Evolutionary conservation across 2,329 filamentous ascomycete species (phyloP).

Genomic region (Fusarium armeniacum): DNA sequence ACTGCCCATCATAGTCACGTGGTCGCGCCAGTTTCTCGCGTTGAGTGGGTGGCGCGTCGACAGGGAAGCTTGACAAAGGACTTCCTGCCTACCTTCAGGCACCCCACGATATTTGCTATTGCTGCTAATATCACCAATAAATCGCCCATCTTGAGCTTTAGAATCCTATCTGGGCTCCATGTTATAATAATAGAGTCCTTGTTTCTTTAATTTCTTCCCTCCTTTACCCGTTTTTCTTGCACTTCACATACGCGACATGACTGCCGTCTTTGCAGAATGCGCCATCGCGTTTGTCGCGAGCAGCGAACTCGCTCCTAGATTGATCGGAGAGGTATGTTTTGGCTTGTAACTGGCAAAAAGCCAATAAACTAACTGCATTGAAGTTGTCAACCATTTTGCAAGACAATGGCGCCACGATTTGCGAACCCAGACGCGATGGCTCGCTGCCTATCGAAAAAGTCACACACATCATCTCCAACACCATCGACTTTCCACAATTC

Average conservation of each 20-base stretch:
- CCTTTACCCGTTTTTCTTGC: slow-evolving; percentile 13
- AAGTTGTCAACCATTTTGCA: slow-evolving; percentile 61
- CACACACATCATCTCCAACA: slow-evolving; percentile 75
- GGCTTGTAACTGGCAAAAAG: background rate
- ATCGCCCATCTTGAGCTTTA: slow-evolving; percentile 9
- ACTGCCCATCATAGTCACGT: background rate
- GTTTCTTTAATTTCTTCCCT: slow-evolving; percentile 11
- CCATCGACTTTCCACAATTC: slow-evolving; percentile 93
- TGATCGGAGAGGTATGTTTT: slow-evolving; percentile 58
- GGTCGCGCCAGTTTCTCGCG: slow-evolving; percentile 54
- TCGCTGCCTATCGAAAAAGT: slow-evolving; percentile 62
- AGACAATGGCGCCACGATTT: slow-evolving; percentile 65
- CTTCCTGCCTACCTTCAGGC: slow-evolving; percentile 15
- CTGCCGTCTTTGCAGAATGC: slow-evolving; percentile 59
- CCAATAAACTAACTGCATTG: slow-evolving; percentile 13
- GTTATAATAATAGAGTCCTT: slow-evolving; percentile 17
- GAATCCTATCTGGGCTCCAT: slow-evolving; percentile 21
- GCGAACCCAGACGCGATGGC: slow-evolving; percentile 64
- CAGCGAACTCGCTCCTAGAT: slow-evolving; percentile 56
- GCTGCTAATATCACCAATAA: slow-evolving; percentile 7
- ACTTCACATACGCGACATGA: slow-evolving; percentile 48
- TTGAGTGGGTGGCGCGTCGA: slow-evolving; percentile 46
- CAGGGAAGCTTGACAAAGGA: slow-evolving; percentile 25
- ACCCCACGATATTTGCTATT: slow-evolving; percentile 31
- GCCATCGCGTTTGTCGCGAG: slow-evolving; percentile 63